Base-by-base conservation (phyloP, 2,329 filamentous ascomycete genomes). In the Ceratocystis eucalypticola region DNA sequence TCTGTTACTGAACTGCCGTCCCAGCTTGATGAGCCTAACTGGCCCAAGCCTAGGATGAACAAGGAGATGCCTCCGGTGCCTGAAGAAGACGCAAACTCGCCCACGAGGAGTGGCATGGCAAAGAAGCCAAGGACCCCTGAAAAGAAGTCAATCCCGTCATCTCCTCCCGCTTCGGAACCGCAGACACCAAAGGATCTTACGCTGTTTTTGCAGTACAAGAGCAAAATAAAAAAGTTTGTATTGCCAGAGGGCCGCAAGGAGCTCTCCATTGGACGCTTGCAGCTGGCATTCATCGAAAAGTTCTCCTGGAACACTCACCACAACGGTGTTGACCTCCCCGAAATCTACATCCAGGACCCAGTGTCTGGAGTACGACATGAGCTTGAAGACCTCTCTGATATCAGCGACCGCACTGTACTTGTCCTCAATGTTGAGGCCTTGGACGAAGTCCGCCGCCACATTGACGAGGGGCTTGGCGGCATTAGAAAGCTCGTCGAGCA, bases 261-360 rank as follows among this genome's bases (percentile, higher is more conserved):
- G 69, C 80, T 99, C 10, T 93, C 90, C 2, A 87, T 96, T 68
- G 91, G 91, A 0, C 84, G 92, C 28, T 76, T 99, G 67, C 93
- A 99, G 74, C 82, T 99, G 33, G 93, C 94, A 0, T 99, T 99
- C 71, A 99, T 99, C 71, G 94, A 99, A 71, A 99, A 96, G 74
- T 99, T 99, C 73, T 94, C 93, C 0, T 99, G 95, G 92, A 97
- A 96, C 71, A 96, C 93, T 0, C 92, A 97, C 71, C 88, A 91
- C 68, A 95, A 96, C 72, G 94, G 94, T 6, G 84, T 86, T 15
- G 94, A 99, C 73, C 78, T 99, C 59, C 94, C 94, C 0, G 94
- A 99, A 71, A 97, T 99, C 17, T 96, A 99, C 74, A 94, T 99
- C 17, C 94, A 99, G 74, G 94, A 99, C 74, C 88, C 92, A 0